Evolutionary conservation across 768 basidiomycete genomes (phyloP).

Genomic region (Trametes cinnabarina): DNA sequence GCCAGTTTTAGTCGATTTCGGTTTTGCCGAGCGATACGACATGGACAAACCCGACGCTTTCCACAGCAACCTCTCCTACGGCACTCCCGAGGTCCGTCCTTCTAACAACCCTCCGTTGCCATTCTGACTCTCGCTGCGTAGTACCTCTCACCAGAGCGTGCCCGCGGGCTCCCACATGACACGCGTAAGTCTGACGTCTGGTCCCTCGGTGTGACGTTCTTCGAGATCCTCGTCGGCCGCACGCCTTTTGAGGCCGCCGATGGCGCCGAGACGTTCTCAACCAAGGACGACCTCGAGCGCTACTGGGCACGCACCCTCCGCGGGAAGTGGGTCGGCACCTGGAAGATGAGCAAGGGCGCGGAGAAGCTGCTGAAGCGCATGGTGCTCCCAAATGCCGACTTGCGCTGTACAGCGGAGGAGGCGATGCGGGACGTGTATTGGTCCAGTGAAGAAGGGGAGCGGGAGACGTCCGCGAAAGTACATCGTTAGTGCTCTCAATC

Average conservation of each 20-base stretch:
- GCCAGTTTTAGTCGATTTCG: slow-evolving; percentile 93
- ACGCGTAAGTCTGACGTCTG: slow-evolving; percentile 89
- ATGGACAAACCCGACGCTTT: slow-evolving; percentile 61
- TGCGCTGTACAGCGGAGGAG: slow-evolving; percentile 67
- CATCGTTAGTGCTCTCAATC: slow-evolving; percentile 46
- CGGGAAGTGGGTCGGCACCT: slow-evolving; percentile 85
- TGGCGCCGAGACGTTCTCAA: slow-evolving; percentile 66
- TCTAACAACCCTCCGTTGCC: background rate
- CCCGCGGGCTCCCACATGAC: slow-evolving; percentile 85
- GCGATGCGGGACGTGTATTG: slow-evolving; percentile 70
- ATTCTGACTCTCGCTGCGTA: slow-evolving; percentile 28
- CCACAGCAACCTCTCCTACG: slow-evolving; percentile 80
- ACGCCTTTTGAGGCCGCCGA: slow-evolving; percentile 89
- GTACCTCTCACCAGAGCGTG: slow-evolving; percentile 93
- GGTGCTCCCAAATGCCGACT: slow-evolving; percentile 79
- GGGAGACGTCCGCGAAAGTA: slow-evolving; percentile 23
- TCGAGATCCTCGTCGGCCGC: slow-evolving; percentile 88
- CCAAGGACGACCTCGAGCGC: slow-evolving; percentile 75
- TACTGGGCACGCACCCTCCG: slow-evolving; percentile 85
- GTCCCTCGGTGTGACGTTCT: slow-evolving; percentile 88
- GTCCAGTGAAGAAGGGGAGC: slow-evolving; percentile 34
- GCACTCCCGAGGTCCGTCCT: slow-evolving; percentile 77
- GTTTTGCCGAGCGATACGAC: slow-evolving; percentile 90
- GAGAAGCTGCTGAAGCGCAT: slow-evolving; percentile 74
- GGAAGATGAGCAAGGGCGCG: slow-evolving; percentile 62